Conservation (phyloP, 192 early-diverging fungal species). For the Umbelopsis ramanniana region DNA sequence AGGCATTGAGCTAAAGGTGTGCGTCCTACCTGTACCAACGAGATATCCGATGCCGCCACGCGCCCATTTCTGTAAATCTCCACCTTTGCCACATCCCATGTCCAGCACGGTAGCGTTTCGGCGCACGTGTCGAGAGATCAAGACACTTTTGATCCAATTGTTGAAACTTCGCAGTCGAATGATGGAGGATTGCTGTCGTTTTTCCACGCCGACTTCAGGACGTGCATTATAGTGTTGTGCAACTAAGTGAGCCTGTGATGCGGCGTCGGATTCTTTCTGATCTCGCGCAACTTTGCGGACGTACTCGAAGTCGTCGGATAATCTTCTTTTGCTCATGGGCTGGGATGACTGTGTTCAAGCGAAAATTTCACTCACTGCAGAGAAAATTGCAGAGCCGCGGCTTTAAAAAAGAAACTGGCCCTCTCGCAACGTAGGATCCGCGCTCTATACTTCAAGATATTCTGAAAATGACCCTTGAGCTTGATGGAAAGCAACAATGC, state of each 20-base stretch:
- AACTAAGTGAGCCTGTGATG: constrained; percentile 42
- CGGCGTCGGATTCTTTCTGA: neutral
- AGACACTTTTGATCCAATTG: constrained; percentile 95
- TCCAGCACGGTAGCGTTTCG: constrained; percentile 75
- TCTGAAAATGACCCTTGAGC: too few species aligned
- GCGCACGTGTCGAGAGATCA: constrained; percentile 72
- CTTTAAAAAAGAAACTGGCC: neutral
- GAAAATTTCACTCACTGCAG: neutral
- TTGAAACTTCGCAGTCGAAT: constrained; percentile 90
- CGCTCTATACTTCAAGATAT: too few species aligned
- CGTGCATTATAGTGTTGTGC: constrained; percentile 86
- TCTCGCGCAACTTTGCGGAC: constrained; percentile 8
- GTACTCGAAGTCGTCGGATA: constrained; percentile 14
- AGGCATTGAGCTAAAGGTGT: neutral
- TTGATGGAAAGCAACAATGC: too few species aligned
- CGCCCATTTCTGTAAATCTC: constrained; percentile 83
- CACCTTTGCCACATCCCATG: constrained; percentile 94
- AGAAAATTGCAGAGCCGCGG: neutral
- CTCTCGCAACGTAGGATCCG: neutral
- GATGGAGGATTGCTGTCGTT: constrained; percentile 82
- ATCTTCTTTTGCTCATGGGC: constrained; percentile 14
- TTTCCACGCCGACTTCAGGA: constrained; percentile 74
- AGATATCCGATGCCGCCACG: constrained; percentile 75
- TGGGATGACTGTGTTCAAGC: neutral
- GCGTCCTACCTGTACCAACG: constrained; percentile 71